Conservation (phyloP, 2,329 filamentous ascomycete species). For the Pseudogymnoascus sp. region DNA sequence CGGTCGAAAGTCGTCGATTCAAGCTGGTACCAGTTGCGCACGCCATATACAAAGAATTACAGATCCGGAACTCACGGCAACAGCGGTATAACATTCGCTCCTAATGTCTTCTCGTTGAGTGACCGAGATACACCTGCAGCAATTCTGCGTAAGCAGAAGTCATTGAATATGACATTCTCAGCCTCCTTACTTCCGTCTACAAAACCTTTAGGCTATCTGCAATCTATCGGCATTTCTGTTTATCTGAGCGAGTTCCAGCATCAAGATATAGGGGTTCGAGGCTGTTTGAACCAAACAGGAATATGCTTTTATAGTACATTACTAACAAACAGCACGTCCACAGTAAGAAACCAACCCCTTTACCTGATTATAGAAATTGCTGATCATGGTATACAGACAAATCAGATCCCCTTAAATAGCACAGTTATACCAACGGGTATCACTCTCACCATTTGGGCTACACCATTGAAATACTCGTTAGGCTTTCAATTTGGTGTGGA, state of each 20-base stretch:
- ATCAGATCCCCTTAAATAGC: constrained; percentile 9
- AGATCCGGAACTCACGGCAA: not conserved
- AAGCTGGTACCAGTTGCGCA: constrained; percentile 16
- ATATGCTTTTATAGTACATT: constrained; percentile 16
- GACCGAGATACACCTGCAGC: constrained; percentile 17
- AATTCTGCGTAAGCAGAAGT: constrained; percentile 18
- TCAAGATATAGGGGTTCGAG: constrained; percentile 17
- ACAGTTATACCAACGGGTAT: constrained; percentile 11
- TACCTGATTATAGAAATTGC: not conserved
- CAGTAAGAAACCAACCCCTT: constrained; percentile 9
- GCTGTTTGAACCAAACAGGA: constrained; percentile 12
- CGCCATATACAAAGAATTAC: constrained; percentile 16
- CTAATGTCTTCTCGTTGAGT: constrained; percentile 16
- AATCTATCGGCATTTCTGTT: constrained; percentile 14
- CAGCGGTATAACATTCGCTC: constrained; percentile 11
- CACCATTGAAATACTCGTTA: constrained; percentile 15
- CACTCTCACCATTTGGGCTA: constrained; percentile 14
- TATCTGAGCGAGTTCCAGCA: constrained; percentile 18
- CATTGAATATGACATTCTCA: constrained; percentile 19
- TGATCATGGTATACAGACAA: constrained; percentile 3
- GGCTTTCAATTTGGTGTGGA: constrained; percentile 11
- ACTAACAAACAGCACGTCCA: constrained; percentile 11
- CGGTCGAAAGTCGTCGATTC: constrained; percentile 7
- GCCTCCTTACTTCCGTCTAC: constrained; percentile 12
- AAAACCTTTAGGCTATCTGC: constrained; percentile 1